A percentile compares a stretch with the other conserved stretches of the same genome.
Evolutionary conservation across 2,329 filamentous ascomycete genomes (phyloP).

Genomic region (Paraconiothyrium brasiliense): DNA sequence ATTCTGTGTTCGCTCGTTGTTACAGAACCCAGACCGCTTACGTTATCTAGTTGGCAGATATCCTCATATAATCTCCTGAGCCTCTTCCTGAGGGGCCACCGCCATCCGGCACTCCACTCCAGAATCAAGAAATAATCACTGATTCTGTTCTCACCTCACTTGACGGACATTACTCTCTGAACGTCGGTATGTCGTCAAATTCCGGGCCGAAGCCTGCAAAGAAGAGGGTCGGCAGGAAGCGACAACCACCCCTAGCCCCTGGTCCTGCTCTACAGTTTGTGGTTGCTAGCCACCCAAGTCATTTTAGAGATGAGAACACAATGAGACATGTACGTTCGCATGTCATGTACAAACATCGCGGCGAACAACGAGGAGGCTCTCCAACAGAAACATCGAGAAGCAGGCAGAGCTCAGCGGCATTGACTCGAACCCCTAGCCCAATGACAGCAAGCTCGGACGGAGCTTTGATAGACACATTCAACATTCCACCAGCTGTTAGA

Average conservation of each 20-base stretch:
- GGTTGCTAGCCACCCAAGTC: conserved; percentile 45
- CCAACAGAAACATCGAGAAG: conserved; percentile 27
- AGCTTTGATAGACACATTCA: conserved; percentile 21
- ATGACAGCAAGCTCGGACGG: conserved; percentile 27
- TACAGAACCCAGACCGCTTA: conserved; percentile 14
- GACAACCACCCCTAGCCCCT: conserved; percentile 43
- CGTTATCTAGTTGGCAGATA: conserved; percentile 3
- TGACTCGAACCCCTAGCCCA: conserved; percentile 37
- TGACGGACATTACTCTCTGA: background rate
- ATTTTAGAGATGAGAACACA: conserved; percentile 41
- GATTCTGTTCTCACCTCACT: background rate
- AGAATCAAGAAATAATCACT: background rate
- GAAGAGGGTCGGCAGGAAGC: conserved; percentile 40
- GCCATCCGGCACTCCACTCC: background rate
- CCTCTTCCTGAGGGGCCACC: background rate
- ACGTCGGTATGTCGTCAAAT: conserved; percentile 30
- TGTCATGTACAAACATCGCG: conserved; percentile 49
- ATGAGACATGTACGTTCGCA: conserved; percentile 49
- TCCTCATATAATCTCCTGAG: conserved; percentile 14
- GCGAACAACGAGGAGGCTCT: conserved; percentile 29
- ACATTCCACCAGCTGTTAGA: conserved; percentile 21
- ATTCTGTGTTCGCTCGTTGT: conserved; percentile 2
- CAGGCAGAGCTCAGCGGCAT: conserved; percentile 21
- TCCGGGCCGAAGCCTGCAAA: conserved; percentile 33
- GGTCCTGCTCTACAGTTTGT: conserved; percentile 46